Evolutionary conservation across 2,329 filamentous ascomycete species (phyloP).

Genomic region (Colletotrichum truncatum): DNA sequence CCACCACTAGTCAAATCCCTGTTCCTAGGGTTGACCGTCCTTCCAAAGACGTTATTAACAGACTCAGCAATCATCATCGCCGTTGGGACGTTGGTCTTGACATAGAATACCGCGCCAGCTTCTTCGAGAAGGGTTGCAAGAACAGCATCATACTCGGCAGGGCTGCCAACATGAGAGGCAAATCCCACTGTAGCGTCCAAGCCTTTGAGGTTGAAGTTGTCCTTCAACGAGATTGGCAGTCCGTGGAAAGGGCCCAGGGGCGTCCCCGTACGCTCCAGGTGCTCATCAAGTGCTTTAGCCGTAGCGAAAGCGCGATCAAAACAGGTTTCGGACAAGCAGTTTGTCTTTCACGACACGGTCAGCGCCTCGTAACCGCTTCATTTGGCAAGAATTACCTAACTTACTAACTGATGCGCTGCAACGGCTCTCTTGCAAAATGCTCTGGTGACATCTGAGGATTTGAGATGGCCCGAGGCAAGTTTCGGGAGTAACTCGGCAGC

Average conservation of each 20-base stretch:
- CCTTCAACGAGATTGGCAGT: constrained; percentile 73
- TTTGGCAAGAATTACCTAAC: not conserved
- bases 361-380: not conserved
- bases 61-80: constrained; percentile 76
- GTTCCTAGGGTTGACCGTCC: constrained; percentile 70
- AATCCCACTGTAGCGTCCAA: constrained; percentile 71
- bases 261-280: constrained; percentile 56
- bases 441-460: constrained; percentile 54
- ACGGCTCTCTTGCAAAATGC: constrained; percentile 63
- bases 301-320: constrained; percentile 61
- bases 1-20: constrained; percentile 69
- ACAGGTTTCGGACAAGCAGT: constrained; percentile 62
- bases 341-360: constrained; percentile 42
- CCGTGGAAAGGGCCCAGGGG: constrained; percentile 71
- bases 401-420: constrained; percentile 43
- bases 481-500: constrained; percentile 44
- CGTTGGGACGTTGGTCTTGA: constrained; percentile 67
- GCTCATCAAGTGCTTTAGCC: constrained; percentile 59
- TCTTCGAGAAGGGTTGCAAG: constrained; percentile 52
- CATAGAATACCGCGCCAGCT: constrained; percentile 63
- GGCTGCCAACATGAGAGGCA: constrained; percentile 66
- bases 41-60: constrained; percentile 72
- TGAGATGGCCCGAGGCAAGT: constrained; percentile 47
- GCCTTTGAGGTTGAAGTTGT: constrained; percentile 72
- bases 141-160: constrained; percentile 53